Evolutionary conservation across 2,329 filamentous ascomycete genomes (phyloP), one percentile per base, ranked within the genome.

Genomic region (Apiospora phragmitis): DNA sequence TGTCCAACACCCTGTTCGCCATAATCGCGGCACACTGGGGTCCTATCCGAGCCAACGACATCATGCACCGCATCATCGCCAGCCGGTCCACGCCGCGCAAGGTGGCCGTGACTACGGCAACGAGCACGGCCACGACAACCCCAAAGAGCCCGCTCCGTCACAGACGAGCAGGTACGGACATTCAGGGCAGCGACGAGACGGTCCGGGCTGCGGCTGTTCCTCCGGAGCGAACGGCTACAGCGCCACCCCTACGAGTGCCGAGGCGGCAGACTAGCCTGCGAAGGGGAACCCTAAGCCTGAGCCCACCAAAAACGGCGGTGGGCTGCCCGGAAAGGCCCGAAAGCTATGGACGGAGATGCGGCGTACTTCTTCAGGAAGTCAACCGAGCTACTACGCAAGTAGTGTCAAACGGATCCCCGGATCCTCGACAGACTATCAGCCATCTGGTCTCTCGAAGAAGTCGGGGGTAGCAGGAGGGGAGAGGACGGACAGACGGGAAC

Each of bases 21-120:
- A 81, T 88, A 55, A 81, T 88, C 29, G 80, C 84, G 65, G 81
- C 82, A 26, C 83, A 88, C 74, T 89, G 83, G 87, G 86, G 86
- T 0, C 73, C 79, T 3, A 76, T 80, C 16, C 84, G 82, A 7
- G 86, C 86, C 4, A 78, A 77, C 21, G 79, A 84, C 55, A 80
- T 83, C 70, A 82, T 86, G 74, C 77, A 80, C 51, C 80, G 75
- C 59, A 79, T 81, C n/a, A 69, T 74, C 16, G 67, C 70, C 42
- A 68, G 69, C 41, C 72, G 71, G 29, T 67, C 68, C 14, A 72
- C 67, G 14, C 71, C 72, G 42, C 69, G 29, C 43, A 68, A 68
- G n/a, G 45, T 38, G 3, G 67, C 65, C 55, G 3, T 38, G 18
- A 43, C 42, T 43, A 16, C 14, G 42, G 42, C 18, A 1, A 43